Evolutionary conservation across 768 basidiomycete species (phyloP).

Genomic region (Gloeopeniophorella convolvens): DNA sequence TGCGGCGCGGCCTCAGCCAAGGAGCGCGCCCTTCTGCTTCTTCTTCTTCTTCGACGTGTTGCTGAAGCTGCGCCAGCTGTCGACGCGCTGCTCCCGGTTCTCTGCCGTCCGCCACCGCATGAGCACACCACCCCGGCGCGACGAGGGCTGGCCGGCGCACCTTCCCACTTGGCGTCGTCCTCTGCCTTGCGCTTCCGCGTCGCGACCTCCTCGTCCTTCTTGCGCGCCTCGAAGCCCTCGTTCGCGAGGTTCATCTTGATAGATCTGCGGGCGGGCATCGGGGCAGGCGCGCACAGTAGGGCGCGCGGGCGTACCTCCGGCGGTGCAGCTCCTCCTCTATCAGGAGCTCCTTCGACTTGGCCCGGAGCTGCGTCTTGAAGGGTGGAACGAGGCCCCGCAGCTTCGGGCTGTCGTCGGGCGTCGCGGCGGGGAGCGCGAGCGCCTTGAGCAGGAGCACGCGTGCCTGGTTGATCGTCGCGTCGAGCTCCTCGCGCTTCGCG

Average conservation of each 20-base stretch:
- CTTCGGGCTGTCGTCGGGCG: slow-evolving; percentile 50
- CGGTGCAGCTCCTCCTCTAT: slow-evolving; percentile 87
- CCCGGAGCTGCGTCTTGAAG: slow-evolving; percentile 59
- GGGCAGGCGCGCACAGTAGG: not conserved
- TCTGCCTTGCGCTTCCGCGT: slow-evolving; percentile 81
- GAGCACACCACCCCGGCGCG: no score
- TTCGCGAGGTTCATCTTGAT: slow-evolving; percentile 89
- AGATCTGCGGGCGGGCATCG: slow-evolving; percentile 44
- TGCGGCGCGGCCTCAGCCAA: slow-evolving; percentile 39
- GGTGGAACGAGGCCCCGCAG: slow-evolving; percentile 51
- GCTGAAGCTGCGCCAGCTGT: slow-evolving; percentile 73
- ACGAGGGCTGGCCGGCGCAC: no score
- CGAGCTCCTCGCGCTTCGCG: slow-evolving; percentile 72
- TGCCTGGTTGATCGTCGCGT: slow-evolving; percentile 72
- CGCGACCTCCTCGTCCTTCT: slow-evolving; percentile 81
- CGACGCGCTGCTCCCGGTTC: slow-evolving; percentile 74
- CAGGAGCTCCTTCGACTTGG: slow-evolving; percentile 74
- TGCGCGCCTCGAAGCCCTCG: slow-evolving; percentile 87
- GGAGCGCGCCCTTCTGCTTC: slow-evolving; percentile 58
- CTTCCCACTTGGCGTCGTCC: slow-evolving; percentile 87
- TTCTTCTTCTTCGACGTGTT: slow-evolving; percentile 76
- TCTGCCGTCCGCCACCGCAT: no score
- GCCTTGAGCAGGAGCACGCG: slow-evolving; percentile 60
- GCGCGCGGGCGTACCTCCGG: slow-evolving; percentile 54
- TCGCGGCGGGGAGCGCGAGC: slow-evolving; percentile 53